Conservation (phyloP, 306 rosid species). For the Arachis stenosperma region DNA sequence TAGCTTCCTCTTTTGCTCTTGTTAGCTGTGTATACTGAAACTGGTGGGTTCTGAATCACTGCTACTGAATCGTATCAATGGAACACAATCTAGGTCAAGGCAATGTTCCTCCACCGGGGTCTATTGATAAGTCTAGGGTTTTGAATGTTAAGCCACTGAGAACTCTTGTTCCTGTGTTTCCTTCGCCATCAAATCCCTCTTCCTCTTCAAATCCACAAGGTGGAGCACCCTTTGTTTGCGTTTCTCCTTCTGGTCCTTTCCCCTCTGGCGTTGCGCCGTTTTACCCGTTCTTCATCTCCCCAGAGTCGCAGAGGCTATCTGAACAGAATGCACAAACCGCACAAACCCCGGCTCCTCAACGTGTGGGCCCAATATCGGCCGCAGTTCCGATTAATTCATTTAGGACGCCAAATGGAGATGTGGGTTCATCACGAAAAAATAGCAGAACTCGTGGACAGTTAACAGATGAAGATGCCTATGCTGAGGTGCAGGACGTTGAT, state of each 20-base stretch:
- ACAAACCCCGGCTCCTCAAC: conserved; percentile 47
- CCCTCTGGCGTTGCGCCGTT: conserved; percentile 79
- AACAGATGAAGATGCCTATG: conserved; percentile 52
- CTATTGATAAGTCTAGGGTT: conserved; percentile 85
- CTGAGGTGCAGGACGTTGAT: conserved; percentile 41
- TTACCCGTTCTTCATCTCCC: conserved; percentile 67
- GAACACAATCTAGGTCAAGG: conserved; percentile 68
- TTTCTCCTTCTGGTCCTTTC: conserved; percentile 87
- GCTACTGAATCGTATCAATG: conserved; percentile 52
- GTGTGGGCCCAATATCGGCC: conserved; percentile 45
- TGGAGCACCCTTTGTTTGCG: conserved; percentile 85
- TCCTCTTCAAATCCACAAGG: conserved; percentile 69
- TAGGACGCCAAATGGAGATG: conserved; percentile 65
- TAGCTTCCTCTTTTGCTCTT: neutral
- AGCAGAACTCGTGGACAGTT: conserved; percentile 34
- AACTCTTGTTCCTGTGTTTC: conserved; percentile 77
- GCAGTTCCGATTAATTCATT: conserved; percentile 80
- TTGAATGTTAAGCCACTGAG: conserved; percentile 84
- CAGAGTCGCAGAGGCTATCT: conserved; percentile 56
- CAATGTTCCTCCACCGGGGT: conserved; percentile 51
- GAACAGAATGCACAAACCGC: conserved; percentile 47
- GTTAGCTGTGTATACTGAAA: conserved; percentile 3
- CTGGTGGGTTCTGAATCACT: conserved; percentile 17
- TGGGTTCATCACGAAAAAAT: conserved; percentile 42
- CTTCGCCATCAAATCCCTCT: conserved; percentile 64